Evolutionary conservation across 306 rosid species (phyloP).

Genomic region (Cucurbita ficifolia): DNA sequence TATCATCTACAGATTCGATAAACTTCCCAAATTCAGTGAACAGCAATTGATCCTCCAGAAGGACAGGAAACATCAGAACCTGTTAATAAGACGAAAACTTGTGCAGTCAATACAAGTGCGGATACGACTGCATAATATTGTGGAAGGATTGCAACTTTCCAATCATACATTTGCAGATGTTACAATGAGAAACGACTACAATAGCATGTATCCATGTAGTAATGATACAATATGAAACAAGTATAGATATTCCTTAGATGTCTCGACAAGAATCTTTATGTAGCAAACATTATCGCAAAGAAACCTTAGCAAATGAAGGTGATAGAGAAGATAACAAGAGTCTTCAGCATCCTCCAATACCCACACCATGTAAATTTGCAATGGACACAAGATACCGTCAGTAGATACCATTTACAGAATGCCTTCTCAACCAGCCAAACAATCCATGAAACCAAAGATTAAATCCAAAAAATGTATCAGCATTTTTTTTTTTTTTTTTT

Average conservation of each 20-base stretch:
- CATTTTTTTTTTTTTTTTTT: too few species aligned
- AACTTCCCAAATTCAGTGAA: constrained; percentile 78
- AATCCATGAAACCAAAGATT: neutral
- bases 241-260: neutral
- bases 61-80: constrained; percentile 81
- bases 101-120: neutral
- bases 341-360: neutral
- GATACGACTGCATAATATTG: neutral
- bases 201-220: neutral
- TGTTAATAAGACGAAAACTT: constrained; percentile 18
- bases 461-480: neutral
- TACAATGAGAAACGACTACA: neutral
- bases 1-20: constrained; percentile 73
- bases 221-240: neutral
- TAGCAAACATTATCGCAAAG: neutral
- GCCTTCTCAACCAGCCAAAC: neutral
- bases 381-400: too few species aligned
- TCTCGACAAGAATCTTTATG: neutral
- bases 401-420: neutral
- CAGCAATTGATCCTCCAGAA: constrained; percentile 56
- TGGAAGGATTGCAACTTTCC: neutral
- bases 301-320: neutral
- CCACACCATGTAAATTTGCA: neutral
- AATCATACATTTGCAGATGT: neutral
- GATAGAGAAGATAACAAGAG: too few species aligned